Evolutionary conservation across 306 rosid genomes (phyloP).

Genomic region (Sophora flavescens): DNA sequence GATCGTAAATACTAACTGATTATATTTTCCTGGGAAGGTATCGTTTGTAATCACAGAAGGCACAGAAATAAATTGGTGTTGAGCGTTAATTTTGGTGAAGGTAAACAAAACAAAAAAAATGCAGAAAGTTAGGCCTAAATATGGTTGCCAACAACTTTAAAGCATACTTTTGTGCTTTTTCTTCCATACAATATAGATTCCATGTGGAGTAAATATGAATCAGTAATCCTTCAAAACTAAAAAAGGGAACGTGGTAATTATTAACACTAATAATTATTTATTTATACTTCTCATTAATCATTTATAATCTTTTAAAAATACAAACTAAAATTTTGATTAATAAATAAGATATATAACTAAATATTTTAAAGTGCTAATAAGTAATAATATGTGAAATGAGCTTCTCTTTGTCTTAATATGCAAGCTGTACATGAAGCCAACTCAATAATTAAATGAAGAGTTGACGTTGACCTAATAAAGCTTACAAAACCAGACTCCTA

Average conservation of each 20-base stretch:
- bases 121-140: neutral
- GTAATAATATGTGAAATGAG: neutral
- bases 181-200: neutral
- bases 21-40: neutral
- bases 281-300: too few species aligned
- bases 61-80: neutral
- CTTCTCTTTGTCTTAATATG: constrained; percentile 29
- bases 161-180: neutral
- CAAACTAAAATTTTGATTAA: too few species aligned
- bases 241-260: too few species aligned
- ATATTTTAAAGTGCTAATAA: too few species aligned
- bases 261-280: too few species aligned
- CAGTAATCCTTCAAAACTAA: too few species aligned
- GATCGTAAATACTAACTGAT: neutral
- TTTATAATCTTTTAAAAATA: too few species aligned
- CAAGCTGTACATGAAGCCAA: constrained; percentile 38
- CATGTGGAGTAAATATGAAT: too few species aligned
- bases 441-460: constrained; percentile 20
- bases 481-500: constrained; percentile 7
- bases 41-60: neutral
- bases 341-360: too few species aligned
- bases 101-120: neutral
- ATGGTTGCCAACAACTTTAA: neutral
- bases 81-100: neutral
- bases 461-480: constrained; percentile 40